Conservation (phyloP, 352 stramenopile species). For the Saprolegnia diclina region DNA sequence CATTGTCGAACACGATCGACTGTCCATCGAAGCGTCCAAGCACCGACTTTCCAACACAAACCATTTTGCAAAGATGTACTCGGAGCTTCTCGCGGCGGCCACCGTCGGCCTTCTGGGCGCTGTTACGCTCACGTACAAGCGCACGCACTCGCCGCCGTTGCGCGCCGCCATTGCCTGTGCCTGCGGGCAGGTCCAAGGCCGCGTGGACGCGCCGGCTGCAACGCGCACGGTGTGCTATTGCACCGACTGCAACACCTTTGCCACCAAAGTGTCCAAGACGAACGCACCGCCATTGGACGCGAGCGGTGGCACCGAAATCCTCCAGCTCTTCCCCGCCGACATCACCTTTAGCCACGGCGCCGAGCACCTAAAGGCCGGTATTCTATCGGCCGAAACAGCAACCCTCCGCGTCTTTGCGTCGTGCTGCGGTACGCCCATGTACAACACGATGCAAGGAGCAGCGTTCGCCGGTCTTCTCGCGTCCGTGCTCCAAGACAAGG, state of each 20-base stretch:
- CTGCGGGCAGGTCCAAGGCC: conserved; percentile 19
- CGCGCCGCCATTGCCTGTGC: conserved; percentile 2
- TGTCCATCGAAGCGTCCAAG: too few species aligned
- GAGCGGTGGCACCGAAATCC: conserved; percentile 16
- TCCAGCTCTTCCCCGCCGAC: conserved; percentile 23
- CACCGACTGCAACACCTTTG: conserved; percentile 24
- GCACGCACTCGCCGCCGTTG: not conserved
- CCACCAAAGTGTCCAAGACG: not conserved
- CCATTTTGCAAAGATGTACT: not conserved
- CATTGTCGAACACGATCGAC: too few species aligned
- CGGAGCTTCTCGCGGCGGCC: not conserved
- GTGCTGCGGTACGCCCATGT: conserved; percentile 18
- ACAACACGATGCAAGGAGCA: conserved; percentile 13
- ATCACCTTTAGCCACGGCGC: conserved; percentile 2
- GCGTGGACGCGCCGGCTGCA: conserved; percentile 6
- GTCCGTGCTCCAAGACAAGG: not conserved
- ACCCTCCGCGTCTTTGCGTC: conserved; percentile 23
- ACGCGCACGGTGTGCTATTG: conserved; percentile 25
- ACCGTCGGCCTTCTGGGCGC: not conserved
- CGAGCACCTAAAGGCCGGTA: conserved; percentile 4
- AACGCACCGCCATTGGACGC: not conserved
- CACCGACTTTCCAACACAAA: not conserved
- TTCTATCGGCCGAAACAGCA: not conserved
- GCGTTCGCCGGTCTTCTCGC: conserved; percentile 18
- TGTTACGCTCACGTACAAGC: not conserved